A percentile compares a stretch with the other conserved stretches of the same genome.
Evolutionary conservation across 2,329 filamentous ascomycete species (phyloP).

Genomic region (Clarireedia monteithiana): DNA sequence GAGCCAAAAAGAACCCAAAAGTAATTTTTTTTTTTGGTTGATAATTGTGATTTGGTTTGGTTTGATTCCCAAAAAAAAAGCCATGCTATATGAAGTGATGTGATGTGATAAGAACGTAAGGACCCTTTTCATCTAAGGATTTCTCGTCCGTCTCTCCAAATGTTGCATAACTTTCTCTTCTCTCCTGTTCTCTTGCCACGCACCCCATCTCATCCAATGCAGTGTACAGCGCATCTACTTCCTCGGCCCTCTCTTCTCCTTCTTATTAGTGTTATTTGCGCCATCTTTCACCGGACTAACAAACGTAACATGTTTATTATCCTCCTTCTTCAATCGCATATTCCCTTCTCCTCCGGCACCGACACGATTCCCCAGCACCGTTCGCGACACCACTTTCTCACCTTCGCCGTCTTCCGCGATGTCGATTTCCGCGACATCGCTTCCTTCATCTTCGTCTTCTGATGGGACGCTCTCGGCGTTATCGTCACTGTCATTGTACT

Average conservation of each 20-base stretch:
- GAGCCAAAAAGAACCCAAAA: too few species aligned
- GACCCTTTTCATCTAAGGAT: too few species aligned
- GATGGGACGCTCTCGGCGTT: slow-evolving; percentile 42
- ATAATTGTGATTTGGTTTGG: too few species aligned
- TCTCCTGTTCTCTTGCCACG: too few species aligned
- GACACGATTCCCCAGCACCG: slow-evolving; percentile 20
- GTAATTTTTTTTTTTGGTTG: too few species aligned
- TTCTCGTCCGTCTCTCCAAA: too few species aligned
- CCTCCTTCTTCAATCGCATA: slow-evolving; percentile 25
- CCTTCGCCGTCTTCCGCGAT: slow-evolving; percentile 41
- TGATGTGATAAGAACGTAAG: too few species aligned
- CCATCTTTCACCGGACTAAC: slow-evolving; percentile 15
- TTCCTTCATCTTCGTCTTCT: slow-evolving; percentile 47
- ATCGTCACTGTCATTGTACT: slow-evolving; percentile 66
- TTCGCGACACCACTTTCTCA: slow-evolving; percentile 24
- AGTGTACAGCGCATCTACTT: background rate
- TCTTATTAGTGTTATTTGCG: background rate
- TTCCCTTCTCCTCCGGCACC: slow-evolving; percentile 16
- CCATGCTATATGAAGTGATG: too few species aligned
- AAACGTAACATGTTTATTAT: slow-evolving; percentile 30
- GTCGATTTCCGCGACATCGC: slow-evolving; percentile 54
- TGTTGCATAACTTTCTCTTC: too few species aligned
- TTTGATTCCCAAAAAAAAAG: too few species aligned
- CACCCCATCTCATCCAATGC: background rate
- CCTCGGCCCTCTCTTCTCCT: background rate